These are phyloP conservation scores for Gossypium bickii DNA, from an alignment of 345 rosid genomes.

Conservation along the genomic window DNA sequence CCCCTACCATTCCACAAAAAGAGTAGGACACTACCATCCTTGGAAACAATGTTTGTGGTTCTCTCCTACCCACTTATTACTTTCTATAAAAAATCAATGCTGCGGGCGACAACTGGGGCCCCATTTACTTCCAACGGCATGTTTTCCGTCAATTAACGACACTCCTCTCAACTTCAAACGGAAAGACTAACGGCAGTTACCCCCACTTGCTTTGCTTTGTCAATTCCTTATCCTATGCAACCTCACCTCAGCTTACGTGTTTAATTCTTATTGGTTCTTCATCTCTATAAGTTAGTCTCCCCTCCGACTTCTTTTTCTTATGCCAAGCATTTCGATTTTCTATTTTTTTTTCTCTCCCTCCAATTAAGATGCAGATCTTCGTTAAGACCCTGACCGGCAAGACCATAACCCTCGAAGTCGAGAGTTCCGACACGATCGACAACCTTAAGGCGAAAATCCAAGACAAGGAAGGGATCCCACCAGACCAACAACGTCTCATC, in stretches of 20 bases:
- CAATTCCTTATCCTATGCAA: neutral
- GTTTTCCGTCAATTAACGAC: neutral
- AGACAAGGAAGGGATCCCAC: constrained; percentile 44
- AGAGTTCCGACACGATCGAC: constrained; percentile 40
- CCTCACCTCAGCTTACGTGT: neutral
- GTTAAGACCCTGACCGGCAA: constrained; percentile 30
- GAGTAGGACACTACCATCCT: too few species aligned
- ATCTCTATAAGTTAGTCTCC: neutral
- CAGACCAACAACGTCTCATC: constrained; percentile 43
- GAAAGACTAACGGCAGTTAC: neutral
- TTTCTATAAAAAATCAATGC: neutral
- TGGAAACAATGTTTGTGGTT: neutral
- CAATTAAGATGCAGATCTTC: constrained; percentile 32
- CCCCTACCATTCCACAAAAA: too few species aligned
- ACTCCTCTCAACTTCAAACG: neutral
- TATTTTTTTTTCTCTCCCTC: neutral
- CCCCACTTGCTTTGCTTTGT: neutral
- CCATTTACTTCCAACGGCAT: neutral
- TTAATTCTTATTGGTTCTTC: neutral
- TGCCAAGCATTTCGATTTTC: neutral
- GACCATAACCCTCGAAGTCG: constrained; percentile 38
- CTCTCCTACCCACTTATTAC: too few species aligned
- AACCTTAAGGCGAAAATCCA: constrained; percentile 42
- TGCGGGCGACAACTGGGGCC: neutral
- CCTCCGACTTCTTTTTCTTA: neutral